Evolutionary conservation across 2,329 filamentous ascomycete species (phyloP).

Genomic region (Aspergillus fischeri): DNA sequence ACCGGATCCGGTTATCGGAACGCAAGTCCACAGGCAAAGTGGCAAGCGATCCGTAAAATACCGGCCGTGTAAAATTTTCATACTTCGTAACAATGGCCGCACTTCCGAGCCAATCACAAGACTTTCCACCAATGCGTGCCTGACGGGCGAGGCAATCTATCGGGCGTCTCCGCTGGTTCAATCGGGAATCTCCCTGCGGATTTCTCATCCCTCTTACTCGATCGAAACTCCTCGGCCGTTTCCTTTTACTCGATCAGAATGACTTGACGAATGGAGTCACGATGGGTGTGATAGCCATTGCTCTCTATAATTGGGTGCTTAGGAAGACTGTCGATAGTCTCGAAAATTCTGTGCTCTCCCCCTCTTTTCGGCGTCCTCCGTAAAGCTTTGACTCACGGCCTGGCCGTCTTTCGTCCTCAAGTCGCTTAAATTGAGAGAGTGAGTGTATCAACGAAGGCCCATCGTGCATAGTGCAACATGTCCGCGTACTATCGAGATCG

Average conservation of each 20-base stretch:
- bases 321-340: neutral
- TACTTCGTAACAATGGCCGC: neutral
- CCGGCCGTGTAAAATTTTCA: neutral
- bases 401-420: neutral
- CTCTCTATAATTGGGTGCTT: neutral
- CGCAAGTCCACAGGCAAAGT: neutral
- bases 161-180: constrained; percentile 3
- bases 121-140: neutral
- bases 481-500: neutral
- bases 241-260: neutral
- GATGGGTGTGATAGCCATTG: neutral
- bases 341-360: neutral
- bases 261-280: neutral
- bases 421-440: neutral
- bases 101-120: neutral
- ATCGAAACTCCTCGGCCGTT: neutral
- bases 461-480: neutral
- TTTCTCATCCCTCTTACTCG: neutral
- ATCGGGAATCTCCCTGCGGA: neutral
- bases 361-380: neutral
- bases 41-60: neutral
- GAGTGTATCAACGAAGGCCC: too few relatives aligned
- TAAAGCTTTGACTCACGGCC: neutral
- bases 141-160: neutral
- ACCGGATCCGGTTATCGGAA: neutral